These are phyloP conservation scores for Beauveria caledonica DNA, from an alignment of 2,329 filamentous ascomycete species.

Conservation along the genomic window DNA sequence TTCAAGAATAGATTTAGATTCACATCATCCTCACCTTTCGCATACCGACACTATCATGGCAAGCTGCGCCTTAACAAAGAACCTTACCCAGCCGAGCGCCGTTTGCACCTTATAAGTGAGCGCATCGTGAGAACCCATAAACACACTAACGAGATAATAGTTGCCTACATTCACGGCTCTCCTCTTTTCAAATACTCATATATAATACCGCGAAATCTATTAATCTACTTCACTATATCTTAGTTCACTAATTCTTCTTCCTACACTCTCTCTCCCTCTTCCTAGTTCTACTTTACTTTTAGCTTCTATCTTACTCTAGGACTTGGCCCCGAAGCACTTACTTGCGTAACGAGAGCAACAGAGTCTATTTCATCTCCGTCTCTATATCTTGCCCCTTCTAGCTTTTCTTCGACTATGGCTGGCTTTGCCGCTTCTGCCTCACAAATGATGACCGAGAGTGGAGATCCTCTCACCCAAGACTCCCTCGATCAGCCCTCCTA, in stretches of 20 bases:
- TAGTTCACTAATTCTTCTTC: background rate
- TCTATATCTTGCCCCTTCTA: too few relatives aligned
- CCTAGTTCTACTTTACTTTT: background rate
- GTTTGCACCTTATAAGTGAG: slow-evolving; percentile 2
- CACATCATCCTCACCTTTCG: background rate
- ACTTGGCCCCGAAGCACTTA: background rate
- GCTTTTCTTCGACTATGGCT: too few relatives aligned
- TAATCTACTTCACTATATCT: background rate
- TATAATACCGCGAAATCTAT: background rate
- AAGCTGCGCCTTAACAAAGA: background rate
- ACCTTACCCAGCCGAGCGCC: background rate
- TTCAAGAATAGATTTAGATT: background rate
- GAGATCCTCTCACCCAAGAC: background rate
- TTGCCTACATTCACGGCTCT: background rate
- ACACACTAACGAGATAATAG: background rate
- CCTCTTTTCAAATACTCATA: background rate
- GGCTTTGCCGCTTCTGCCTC: too few relatives aligned
- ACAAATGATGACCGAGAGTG: background rate
- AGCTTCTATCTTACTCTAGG: background rate
- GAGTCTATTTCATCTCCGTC: background rate
- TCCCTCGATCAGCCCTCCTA: too few relatives aligned
- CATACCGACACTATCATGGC: slow-evolving; percentile 3
- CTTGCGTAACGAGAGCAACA: background rate
- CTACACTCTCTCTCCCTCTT: background rate
- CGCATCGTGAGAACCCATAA: background rate